A percentile compares a stretch with the other conserved stretches of the same genome.
Evolutionary conservation across 805 yeast species (phyloP).

Genomic region (Ogataea nitratoaversa): DNA sequence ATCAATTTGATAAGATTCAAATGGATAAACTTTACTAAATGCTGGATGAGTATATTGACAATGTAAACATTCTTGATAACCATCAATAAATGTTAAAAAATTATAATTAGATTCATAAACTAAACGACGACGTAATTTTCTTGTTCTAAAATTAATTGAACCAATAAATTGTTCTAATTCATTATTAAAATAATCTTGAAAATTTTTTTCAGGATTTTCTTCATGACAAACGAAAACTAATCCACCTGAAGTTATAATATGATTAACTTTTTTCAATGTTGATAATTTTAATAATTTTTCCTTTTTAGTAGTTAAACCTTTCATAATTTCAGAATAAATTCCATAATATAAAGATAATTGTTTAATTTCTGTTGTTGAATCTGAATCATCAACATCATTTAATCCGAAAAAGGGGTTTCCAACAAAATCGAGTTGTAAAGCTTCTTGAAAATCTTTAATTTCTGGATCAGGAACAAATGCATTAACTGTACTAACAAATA

Average conservation of each 20-base stretch:
- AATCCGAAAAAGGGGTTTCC: slow-evolving; percentile 27
- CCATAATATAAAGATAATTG: slow-evolving; percentile 20
- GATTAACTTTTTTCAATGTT: slow-evolving; percentile 19
- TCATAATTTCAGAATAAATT: slow-evolving; percentile 16
- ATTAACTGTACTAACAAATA: slow-evolving; percentile 19
- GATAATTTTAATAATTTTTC: slow-evolving; percentile 10
- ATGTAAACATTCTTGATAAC: slow-evolving; percentile 28
- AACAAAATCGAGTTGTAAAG: slow-evolving; percentile 23
- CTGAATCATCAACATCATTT: slow-evolving; percentile 21
- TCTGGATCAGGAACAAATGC: slow-evolving; percentile 16
- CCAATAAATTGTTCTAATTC: slow-evolving; percentile 20
- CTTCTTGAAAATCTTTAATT: slow-evolving; percentile 17
- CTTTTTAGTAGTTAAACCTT: slow-evolving; percentile 10
- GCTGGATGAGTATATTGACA: slow-evolving; percentile 28
- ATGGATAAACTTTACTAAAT: slow-evolving; percentile 23
- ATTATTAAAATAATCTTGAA: slow-evolving; percentile 19
- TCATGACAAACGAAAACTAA: slow-evolving; percentile 26
- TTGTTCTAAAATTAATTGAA: slow-evolving; percentile 16
- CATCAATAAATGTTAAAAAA: slow-evolving; percentile 23
- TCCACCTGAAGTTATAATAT: slow-evolving; percentile 22
- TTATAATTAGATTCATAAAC: slow-evolving; percentile 25
- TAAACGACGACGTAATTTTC: slow-evolving; percentile 18
- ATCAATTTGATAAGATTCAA: slow-evolving; percentile 26
- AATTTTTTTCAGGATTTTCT: slow-evolving; percentile 11
- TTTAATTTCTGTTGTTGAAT: slow-evolving; percentile 11